Base-by-base conservation (phyloP, 306 rosid species). In the Cercis canadensis region DNA sequence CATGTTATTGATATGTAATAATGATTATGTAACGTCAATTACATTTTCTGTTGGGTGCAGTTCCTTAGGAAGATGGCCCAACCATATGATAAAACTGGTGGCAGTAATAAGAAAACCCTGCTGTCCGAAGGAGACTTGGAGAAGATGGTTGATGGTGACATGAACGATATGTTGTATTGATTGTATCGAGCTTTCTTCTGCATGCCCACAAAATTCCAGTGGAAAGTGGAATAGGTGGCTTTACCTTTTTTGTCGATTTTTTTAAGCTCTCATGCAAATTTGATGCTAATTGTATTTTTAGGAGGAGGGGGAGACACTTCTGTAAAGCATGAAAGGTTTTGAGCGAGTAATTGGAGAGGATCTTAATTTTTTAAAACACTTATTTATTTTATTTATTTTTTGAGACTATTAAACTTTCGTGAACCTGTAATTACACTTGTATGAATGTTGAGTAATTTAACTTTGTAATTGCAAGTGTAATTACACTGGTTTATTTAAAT, bases 31-130 rank as follows among this genome's bases (percentile, higher is more conserved):
- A 53, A 11, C 10, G 43, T 46, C 50, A 14, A 29, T 44, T 40
- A 11, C 65, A 29, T 70, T 5, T 50, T 65, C 47, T 69, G 21
- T 77, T 77, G 62, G 49, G 33, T 69, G 80, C 97, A 93, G 96
- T 90, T 90, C 67, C 96, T 93, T 19, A 84, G 92, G 86, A 93
- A 90, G 79, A 93, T 93, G 97, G 97, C 98, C 18, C 96, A 90
- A 53, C 96, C 97, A 24, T 88, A 93, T 75, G 98, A 93, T 18
- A 93, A 85, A 84, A 86, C 89, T 8, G 98, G 97, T 8, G 74
- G 87, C 69, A 74, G 80, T 3, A 88, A 96, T 62, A 80, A 39
- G 82, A 93, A 90, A 81, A 93, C 97, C 55, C 76, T 90, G 11
- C 65, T 90, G 59, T 93, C 96, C 57, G 92, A 88, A 69, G 88